phyloP scores from a whole-genome alignment of 75 land plant species.

The Selaginella tamariscina region DNA sequence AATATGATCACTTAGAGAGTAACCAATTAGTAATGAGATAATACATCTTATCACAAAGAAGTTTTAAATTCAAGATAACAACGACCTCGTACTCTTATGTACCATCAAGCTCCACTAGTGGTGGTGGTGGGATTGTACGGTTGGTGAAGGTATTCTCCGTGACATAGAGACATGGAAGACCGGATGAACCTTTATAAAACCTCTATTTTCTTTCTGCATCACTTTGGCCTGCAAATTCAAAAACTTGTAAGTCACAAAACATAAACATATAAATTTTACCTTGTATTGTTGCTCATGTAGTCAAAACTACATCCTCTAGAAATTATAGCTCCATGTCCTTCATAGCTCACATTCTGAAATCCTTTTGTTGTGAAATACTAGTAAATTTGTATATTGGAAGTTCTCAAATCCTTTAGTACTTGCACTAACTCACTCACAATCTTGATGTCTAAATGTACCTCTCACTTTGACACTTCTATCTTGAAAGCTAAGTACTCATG shows the following conservation, averaged over 20 bases:
- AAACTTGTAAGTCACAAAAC: not conserved
- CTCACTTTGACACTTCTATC: not conserved
- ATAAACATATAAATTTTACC: not conserved
- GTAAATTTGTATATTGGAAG: not conserved
- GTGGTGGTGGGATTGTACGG: too few species aligned
- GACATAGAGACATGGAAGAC: too few species aligned
- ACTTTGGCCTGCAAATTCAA: slow-evolving; percentile 2
- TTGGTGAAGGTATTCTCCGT: too few species aligned
- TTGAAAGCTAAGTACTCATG: not conserved
- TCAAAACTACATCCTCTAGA: not conserved
- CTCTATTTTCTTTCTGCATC: too few species aligned
- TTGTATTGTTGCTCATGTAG: not conserved
- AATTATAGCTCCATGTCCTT: not conserved
- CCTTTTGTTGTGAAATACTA: slow-evolving; percentile 1
- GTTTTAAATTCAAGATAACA: not conserved
- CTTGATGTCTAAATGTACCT: not conserved
- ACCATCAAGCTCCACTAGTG: not conserved
- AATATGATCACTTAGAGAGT: too few species aligned
- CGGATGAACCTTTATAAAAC: too few species aligned
- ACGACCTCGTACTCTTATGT: not conserved
- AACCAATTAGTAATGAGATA: too few species aligned
- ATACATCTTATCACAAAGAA: too few species aligned
- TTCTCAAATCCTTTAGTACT: not conserved
- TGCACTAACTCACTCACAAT: not conserved
- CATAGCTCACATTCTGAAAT: slow-evolving; percentile 1